Evolutionary conservation across 495 filamentous ascomycete genomes (phyloP), one percentile per base, ranked within the genome.

Genomic region (Podospora australis): DNA sequence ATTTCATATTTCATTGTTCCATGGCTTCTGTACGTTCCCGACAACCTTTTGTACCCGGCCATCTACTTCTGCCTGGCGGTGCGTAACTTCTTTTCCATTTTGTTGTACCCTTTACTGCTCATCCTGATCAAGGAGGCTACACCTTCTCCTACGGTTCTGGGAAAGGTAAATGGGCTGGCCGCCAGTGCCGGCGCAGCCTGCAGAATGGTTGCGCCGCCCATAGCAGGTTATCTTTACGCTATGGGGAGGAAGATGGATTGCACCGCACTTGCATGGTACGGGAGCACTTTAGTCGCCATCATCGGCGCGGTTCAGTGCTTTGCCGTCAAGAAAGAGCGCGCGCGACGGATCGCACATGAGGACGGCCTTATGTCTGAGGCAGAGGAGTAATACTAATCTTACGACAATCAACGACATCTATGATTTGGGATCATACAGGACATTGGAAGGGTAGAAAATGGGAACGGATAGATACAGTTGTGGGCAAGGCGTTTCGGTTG

Each of bases 51-150:
- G 10, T 84, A 81, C 51, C 57, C 79, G 1, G 83, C 78, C n/a
- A 85, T 92, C 44, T 92, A 89, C 60, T 59, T 71, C n/a, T 83
- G 78, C 49, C 67, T 92, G 17, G 66, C 77, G 0, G 71, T 90
- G 35, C 81, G 87, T 26, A 90, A 91, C 55, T 69, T 87, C 48
- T 77, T 88, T 21, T 82, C 80, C 3, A 92, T 91, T 48, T 69
- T 90, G 44, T 74, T 81, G 17, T 92, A 88, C 53, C 87, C 87
- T 0, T 72, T 91, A 3, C 75, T 92, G 6, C 70, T 92, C 28
- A 90, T 92, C 34, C 73, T 92, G 6, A 79, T 92, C 69, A 92
- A 91, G 62, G 86, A 90, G 70, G 83, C 87, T 0, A 84, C 83
- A 16, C 84, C 87, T 2, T 79, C 78, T 13, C 68, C 73, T 7